phyloP scores from a whole-genome alignment of 768 basidiomycete species.

The Punctularia strigosozonata region DNA sequence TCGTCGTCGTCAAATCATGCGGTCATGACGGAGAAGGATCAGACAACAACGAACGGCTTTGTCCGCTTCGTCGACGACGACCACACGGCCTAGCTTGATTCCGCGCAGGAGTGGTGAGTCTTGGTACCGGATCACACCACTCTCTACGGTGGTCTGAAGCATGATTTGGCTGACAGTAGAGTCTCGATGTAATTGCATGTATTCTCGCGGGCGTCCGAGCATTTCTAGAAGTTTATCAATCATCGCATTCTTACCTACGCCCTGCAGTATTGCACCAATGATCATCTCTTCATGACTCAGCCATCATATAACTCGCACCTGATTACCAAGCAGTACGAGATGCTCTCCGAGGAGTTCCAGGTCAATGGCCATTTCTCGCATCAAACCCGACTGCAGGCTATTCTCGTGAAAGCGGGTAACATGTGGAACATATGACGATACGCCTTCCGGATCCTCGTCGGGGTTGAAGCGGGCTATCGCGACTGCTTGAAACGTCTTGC shows the following conservation, averaged over 20 bases:
- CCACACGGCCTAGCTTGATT: slow-evolving; percentile 46
- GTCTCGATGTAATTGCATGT: slow-evolving; percentile 59
- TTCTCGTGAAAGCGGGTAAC: slow-evolving; percentile 68
- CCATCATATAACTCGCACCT: slow-evolving; percentile 23
- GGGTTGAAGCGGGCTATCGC: slow-evolving; percentile 38
- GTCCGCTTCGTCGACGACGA: slow-evolving; percentile 63
- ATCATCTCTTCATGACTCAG: background rate
- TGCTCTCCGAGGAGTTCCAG: slow-evolving; percentile 51
- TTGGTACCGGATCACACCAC: slow-evolving; percentile 44
- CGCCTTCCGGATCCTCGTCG: slow-evolving; percentile 39
- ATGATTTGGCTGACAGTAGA: slow-evolving; percentile 62
- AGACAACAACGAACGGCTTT: no score
- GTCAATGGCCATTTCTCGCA: slow-evolving; percentile 56
- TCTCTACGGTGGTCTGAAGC: slow-evolving; percentile 52
- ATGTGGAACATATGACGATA: slow-evolving; percentile 46
- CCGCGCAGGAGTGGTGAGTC: slow-evolving; percentile 60
- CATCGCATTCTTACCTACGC: slow-evolving; percentile 64
- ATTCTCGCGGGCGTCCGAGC: slow-evolving; percentile 50
- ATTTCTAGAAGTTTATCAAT: slow-evolving; percentile 49
- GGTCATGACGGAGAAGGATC: no score
- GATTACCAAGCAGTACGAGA: slow-evolving; percentile 55
- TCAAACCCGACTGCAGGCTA: slow-evolving; percentile 51
- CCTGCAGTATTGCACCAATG: slow-evolving; percentile 20
- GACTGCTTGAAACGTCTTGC: slow-evolving; percentile 19
- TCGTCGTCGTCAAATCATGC: no score